phyloP scores from a whole-genome alignment of 164 flowering plant genomes.

The Dillenia suffruticosa region DNA sequence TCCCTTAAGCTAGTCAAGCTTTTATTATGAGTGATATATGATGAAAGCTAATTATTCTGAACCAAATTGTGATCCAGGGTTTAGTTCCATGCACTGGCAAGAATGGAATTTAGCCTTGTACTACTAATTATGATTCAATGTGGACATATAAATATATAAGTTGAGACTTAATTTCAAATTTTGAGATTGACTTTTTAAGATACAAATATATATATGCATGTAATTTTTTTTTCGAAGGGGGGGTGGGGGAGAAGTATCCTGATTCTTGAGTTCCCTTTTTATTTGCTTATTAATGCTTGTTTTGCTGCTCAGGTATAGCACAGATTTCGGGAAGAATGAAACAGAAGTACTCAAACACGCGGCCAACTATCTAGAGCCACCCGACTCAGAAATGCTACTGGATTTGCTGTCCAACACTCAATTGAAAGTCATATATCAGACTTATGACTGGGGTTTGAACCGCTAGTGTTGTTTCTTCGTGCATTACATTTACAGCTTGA shows the following conservation, averaged over 20 bases:
- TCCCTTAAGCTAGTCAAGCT: no score
- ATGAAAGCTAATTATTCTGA: no score
- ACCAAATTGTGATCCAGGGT: no score
- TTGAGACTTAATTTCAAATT: no score
- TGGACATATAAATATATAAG: no score
- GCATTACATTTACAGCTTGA: no score
- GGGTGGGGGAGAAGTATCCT: background rate
- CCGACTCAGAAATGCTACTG: constrained; percentile 47
- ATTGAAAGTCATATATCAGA: constrained; percentile 68
- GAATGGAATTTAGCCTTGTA: no score
- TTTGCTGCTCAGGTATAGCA: constrained; percentile 51
- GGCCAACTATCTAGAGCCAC: constrained; percentile 65
- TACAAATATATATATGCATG: no score
- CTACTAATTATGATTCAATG: no score
- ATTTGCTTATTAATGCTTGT: background rate
- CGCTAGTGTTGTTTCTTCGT: constrained; percentile 15
- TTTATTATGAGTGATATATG: no score
- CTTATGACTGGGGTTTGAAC: constrained; percentile 79
- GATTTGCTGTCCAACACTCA: constrained; percentile 54
- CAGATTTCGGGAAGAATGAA: constrained; percentile 78
- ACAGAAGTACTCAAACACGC: constrained; percentile 75
- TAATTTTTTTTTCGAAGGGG: background rate
- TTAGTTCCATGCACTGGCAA: no score
- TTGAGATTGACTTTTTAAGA: no score
- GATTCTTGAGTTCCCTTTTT: background rate